Evolutionary conservation across 371 early-diverging fungal species (phyloP).

Genomic region (Mortierella sp.): DNA sequence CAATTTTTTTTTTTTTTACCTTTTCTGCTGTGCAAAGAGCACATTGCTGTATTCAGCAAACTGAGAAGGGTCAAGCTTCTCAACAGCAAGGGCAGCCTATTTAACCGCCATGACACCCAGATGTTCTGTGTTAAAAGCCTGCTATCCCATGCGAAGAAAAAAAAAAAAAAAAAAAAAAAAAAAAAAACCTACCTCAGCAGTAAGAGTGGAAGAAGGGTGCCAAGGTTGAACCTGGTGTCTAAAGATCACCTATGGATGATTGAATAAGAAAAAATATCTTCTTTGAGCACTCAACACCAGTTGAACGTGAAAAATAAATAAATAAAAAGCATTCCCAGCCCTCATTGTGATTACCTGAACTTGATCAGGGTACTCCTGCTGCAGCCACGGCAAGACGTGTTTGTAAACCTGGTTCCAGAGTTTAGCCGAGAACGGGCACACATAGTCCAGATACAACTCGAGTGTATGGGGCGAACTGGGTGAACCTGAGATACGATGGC

Average conservation of each 20-base stretch:
- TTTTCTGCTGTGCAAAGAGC: slow-evolving; percentile 69
- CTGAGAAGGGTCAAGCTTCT: slow-evolving; percentile 62
- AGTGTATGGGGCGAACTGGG: slow-evolving; percentile 62
- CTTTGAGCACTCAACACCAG: neutral
- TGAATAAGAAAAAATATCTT: neutral
- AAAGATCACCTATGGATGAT: slow-evolving; percentile 60
- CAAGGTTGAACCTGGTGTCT: slow-evolving; percentile 89
- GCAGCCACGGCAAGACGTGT: slow-evolving; percentile 69
- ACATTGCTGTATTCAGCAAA: slow-evolving; percentile 68
- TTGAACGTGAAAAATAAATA: neutral
- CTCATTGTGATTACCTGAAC: slow-evolving; percentile 64
- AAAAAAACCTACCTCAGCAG: slow-evolving; percentile 66
- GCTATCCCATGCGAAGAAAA: neutral
- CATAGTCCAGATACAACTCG: slow-evolving; percentile 75
- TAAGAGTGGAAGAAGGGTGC: slow-evolving; percentile 80
- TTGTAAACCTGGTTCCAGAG: slow-evolving; percentile 58
- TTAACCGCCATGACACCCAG: neutral
- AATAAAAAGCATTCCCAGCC: too few relatives aligned
- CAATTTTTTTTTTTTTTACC: slow-evolving; percentile 50
- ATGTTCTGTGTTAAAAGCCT: too few relatives aligned
- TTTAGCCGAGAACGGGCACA: slow-evolving; percentile 73
- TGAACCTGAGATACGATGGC: slow-evolving; percentile 65
- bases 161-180: neutral
- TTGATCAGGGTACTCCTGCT: slow-evolving; percentile 58
- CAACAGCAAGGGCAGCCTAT: slow-evolving; percentile 82